These are phyloP conservation scores for Moesziomyces sp. DNA, from an alignment of 1,284 basidiomycete species.

Conservation along the genomic window DNA sequence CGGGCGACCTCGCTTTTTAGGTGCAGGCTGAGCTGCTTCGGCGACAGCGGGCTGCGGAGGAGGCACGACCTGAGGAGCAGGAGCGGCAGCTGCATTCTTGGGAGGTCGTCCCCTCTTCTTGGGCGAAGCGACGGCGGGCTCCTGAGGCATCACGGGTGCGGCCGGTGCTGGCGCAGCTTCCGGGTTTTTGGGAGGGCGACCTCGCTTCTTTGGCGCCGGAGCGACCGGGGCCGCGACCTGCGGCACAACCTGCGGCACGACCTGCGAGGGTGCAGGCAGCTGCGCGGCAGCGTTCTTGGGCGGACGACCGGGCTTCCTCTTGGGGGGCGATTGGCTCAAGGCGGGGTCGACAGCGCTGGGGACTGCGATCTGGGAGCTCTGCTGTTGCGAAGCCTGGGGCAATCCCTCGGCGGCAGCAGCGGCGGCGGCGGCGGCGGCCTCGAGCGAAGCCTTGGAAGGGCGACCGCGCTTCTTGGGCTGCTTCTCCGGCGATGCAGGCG, in stretches of 20 bases:
- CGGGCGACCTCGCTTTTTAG: constrained; percentile 36
- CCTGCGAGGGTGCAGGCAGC: constrained; percentile 1
- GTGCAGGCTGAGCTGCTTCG: constrained; percentile 10
- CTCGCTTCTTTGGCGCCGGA: constrained; percentile 28
- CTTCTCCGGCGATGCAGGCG: constrained; percentile 7
- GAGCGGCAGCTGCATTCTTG: constrained; percentile 5
- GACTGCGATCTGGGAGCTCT: background rate
- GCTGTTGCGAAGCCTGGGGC: constrained; percentile 8
- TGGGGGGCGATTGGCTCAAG: constrained; percentile 6
- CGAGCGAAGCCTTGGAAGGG: constrained; percentile 27
- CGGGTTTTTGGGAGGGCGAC: constrained; percentile 30
- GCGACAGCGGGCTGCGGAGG: background rate
- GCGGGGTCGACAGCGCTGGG: constrained; percentile 6
- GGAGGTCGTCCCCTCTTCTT: constrained; percentile 36
- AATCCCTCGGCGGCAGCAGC: background rate
- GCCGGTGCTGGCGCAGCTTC: constrained; percentile 3
- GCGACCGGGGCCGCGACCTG: constrained; percentile 6
- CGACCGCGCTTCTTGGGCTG: constrained; percentile 43
- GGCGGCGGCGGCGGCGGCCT: constrained; percentile 4
- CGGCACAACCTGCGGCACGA: background rate
- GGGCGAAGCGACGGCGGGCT: background rate
- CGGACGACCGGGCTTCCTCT: constrained; percentile 33
- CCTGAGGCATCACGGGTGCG: constrained; percentile 5
- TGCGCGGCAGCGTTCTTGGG: constrained; percentile 21
- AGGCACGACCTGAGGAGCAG: background rate